Base-by-base conservation (phyloP, 371 early-diverging fungal species). In the Thermomucor indicae-seudaticae region DNA sequence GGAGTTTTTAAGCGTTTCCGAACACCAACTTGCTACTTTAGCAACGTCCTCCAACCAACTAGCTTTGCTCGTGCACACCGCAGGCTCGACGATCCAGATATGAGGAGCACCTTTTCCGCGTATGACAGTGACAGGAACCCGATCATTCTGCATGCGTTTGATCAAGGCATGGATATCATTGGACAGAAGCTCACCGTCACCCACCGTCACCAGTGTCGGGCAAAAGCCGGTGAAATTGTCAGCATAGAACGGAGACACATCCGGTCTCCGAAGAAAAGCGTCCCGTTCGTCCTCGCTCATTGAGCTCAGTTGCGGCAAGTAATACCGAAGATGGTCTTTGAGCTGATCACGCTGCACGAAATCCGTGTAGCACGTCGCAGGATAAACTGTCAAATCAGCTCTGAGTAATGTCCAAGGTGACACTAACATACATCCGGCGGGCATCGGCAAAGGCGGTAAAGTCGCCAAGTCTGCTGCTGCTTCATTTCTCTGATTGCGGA, bases 351-450 rank as follows among this genome's bases (percentile, higher is more conserved):
- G 16, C 10, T 19, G 37, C 3, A 37, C 37, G 10, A 37, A 14
- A 11, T 37, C 37, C 37, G 37, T 24, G 2, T 24, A 14, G 12
- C 8, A 10, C 24, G 47, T 49, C 17, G 48, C 47, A 16, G 8
- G 23, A 30, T 46, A 55, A 0, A 51, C 24, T 12, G 60, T 42
- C 11, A 55, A 30, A 16, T 24, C 30, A 28, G 25, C 22, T 4
- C 59, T 57, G 16, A 68, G 44, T 3, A 35, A 46, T 6, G 51
- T 43, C 69, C 69, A 68, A 12, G 69, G 69, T 35, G 64, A 64
- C 19, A 64, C 56, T 7, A 56, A 31, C 11, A 68, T 47, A 11
- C 38, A 35, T 20, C 48, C 55, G 19, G 28, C 43, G 25, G 60
- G 60, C 14, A 60, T 11, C 6, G 55, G 51, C 8, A 60, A 37